Percentiles rank a stretch among this genome's conserved stretches.
These are phyloP conservation scores for Phylloporus scabripes DNA, from an alignment of 768 basidiomycete species.

Conservation along the genomic window DNA sequence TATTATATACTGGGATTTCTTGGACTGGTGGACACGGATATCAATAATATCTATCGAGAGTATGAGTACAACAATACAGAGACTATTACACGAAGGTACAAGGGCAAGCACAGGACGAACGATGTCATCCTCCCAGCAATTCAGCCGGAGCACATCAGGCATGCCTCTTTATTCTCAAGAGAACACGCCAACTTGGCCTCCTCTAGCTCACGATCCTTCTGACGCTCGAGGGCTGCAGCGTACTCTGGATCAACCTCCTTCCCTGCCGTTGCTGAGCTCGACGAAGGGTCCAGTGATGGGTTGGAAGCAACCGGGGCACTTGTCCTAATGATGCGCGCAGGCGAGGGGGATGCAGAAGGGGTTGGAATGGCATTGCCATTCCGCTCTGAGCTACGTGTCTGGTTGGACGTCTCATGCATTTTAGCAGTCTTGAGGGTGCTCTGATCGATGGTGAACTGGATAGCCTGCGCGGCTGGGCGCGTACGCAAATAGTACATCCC, in stretches of 20 bases:
- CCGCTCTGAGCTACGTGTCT: constrained; percentile 13
- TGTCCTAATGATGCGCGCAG: constrained; percentile 26
- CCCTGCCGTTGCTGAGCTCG: constrained; percentile 22
- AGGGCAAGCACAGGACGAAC: constrained; percentile 4
- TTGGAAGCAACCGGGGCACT: constrained; percentile 27
- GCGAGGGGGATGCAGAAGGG: constrained; percentile 26
- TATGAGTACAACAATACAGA: constrained; percentile 17
- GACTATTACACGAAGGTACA: constrained; percentile 8
- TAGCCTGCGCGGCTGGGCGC: constrained; percentile 89
- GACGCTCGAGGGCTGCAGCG: constrained; percentile 68
- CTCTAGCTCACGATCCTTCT: constrained; percentile 69
- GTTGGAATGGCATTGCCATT: constrained; percentile 16
- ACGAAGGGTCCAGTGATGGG: constrained; percentile 13
- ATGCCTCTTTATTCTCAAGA: constrained; percentile 91
- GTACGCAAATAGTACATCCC: constrained; percentile 98
- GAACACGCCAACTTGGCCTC: constrained; percentile 80
- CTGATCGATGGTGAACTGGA: constrained; percentile 96
- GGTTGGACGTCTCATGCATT: constrained; percentile 20
- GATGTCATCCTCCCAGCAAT: not conserved
- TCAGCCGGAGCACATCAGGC: constrained; percentile 87
- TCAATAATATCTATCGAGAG: constrained; percentile 1
- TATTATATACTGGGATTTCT: too few relatives aligned
- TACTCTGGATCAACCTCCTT: constrained; percentile 61
- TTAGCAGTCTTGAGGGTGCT: constrained; percentile 59
- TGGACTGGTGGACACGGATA: too few relatives aligned